These are phyloP conservation scores for Podila clonocystis DNA, from an alignment of 192 early-diverging fungal species.

Conservation along the genomic window DNA sequence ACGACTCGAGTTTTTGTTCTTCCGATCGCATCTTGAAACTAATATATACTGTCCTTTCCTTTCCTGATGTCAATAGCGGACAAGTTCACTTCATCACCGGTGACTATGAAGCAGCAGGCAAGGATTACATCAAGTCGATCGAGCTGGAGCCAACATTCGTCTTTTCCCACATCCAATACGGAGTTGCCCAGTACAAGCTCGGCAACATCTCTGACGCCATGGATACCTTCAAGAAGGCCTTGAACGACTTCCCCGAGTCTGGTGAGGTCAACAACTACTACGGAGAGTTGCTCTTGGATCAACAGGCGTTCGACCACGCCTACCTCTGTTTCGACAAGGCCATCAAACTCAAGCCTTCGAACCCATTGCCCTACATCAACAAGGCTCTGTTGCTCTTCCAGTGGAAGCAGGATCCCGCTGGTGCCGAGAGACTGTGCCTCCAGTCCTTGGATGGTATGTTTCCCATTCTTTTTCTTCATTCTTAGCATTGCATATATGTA, in stretches of 20 bases:
- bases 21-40: constrained; percentile 1
- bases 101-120: constrained; percentile 80
- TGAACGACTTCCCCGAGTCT: constrained; percentile 78
- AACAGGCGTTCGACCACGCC: constrained; percentile 84
- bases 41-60: background rate
- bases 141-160: constrained; percentile 84
- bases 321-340: constrained; percentile 90
- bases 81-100: constrained; percentile 88
- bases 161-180: constrained; percentile 94
- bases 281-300: constrained; percentile 93
- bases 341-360: constrained; percentile 77
- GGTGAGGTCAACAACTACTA: constrained; percentile 98
- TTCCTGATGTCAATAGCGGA: constrained; percentile 40
- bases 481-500: background rate
- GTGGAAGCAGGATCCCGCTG: constrained; percentile 73
- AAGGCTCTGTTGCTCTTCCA: constrained; percentile 89
- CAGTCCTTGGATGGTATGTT: constrained; percentile 75
- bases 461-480: background rate
- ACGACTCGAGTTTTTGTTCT: background rate
- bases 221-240: constrained; percentile 82
- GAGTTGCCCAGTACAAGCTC: constrained; percentile 91
- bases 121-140: constrained; percentile 86
- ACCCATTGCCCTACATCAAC: constrained; percentile 99
- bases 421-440: constrained; percentile 80
- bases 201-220: constrained; percentile 80